Percentiles rank a stretch among this genome's conserved stretches.
Conservation (phyloP, 768 basidiomycete species). For the Tylopilus cervinicoccineus region DNA sequence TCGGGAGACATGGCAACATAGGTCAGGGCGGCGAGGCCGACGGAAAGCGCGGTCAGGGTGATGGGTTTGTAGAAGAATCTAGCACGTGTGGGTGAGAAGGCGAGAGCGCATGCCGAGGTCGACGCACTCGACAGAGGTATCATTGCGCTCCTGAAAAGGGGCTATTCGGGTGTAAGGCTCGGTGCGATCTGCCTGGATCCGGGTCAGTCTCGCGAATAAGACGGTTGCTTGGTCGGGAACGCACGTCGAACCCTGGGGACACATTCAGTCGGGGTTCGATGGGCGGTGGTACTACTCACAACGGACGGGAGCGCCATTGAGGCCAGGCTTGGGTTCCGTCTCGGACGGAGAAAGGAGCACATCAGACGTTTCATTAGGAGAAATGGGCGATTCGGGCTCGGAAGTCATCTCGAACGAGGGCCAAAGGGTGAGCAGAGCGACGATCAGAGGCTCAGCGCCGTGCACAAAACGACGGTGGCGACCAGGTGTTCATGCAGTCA, state of each 20-base stretch:
- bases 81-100: conserved; percentile 2
- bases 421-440: background rate
- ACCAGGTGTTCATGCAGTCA: background rate
- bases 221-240: conserved; percentile 32
- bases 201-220: conserved; percentile 16
- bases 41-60: conserved; percentile 69
- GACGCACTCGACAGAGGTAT: conserved; percentile 77
- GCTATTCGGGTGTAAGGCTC: conserved; percentile 80
- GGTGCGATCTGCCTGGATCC: conserved; percentile 68
- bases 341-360: conserved; percentile 43
- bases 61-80: conserved; percentile 88
- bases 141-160: conserved; percentile 80
- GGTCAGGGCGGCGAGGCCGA: conserved; percentile 63
- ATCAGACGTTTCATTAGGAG: conserved; percentile 65
- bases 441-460: background rate
- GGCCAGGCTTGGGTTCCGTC: conserved; percentile 66
- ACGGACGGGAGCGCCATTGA: conserved; percentile 72
- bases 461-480: conserved; percentile 1
- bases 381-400: conserved; percentile 29
- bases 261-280: conserved; percentile 9
- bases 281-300: conserved; percentile 49
- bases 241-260: conserved; percentile 75
- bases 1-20: conserved; percentile 83
- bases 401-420: conserved; percentile 15
- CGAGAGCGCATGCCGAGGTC: background rate